Base-by-base conservation (phyloP, 257 asterid species). In the Fraxinus cuspidata region DNA sequence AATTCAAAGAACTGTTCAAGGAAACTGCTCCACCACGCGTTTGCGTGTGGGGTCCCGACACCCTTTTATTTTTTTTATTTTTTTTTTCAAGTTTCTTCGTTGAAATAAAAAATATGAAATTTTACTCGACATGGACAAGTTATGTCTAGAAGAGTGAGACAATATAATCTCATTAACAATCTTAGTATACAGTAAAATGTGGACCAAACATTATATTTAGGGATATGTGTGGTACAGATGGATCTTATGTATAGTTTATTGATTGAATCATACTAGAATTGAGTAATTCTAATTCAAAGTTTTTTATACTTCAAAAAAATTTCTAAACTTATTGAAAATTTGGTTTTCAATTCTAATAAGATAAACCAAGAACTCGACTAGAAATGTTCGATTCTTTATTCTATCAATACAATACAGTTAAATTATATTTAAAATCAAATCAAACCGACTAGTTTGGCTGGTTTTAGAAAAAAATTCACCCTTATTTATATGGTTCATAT, bases 1-100 rank as follows among this genome's bases (percentile, higher is more conserved):
- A 74, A 69, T 78, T 82, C 77, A 79, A 76, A 40, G 53, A 78
- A 66, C 68, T 34, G 80, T 47, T 72, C 70, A 66, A 21, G 74
- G 85, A 37, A 35, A 82, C 82, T 82, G 89, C 84, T 84, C 85
- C 85, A 80, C 75, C 88, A 88, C 91, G 91, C 91, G 89, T 84
- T 85, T 35, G 81, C 79, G 82, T 76, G 86, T 88, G 88, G 89
- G 85, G 69, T 28, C 85, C 86, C 74, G 44, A 6, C 42, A 71
- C 71, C n/a, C 21, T 63, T 53, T 32, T 13, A 56, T 74, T 40
- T 31, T 74, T 40, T 31, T 77, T 27, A 32, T 32, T 38, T 27
- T 18, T 3, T 28, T 37, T 69, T 38, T 2, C 51, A 25, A 38
- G 75, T 6, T 68, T 78, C 32, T 49, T 42, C 3, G 13, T 58